These are phyloP conservation scores for Helminthosporium solani DNA, from an alignment of 2,329 filamentous ascomycete species.

Conservation along the genomic window DNA sequence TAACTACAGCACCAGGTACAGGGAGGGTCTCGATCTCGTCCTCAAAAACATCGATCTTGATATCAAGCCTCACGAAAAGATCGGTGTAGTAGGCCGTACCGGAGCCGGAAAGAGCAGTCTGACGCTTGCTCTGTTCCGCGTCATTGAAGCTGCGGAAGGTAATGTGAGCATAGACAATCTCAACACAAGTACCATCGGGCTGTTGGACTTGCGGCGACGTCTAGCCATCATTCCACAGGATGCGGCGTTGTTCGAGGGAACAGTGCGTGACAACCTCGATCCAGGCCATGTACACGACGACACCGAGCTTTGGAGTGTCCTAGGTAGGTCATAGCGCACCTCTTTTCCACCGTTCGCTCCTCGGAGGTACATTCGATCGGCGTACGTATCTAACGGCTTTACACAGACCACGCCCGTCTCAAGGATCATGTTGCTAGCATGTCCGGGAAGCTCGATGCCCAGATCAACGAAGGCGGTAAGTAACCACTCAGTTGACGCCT, in stretches of 20 bases:
- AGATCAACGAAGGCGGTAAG: constrained; percentile 90
- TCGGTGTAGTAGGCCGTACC: constrained; percentile 93
- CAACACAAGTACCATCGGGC: constrained; percentile 85
- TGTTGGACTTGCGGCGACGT: constrained; percentile 83
- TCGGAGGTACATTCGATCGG: neutral
- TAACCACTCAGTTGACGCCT: neutral
- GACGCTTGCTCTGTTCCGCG: constrained; percentile 88
- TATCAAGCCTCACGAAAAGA: constrained; percentile 96
- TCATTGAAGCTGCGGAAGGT: constrained; percentile 84
- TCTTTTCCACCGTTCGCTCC: neutral
- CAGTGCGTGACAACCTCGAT: constrained; percentile 91
- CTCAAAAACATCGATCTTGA: constrained; percentile 88
- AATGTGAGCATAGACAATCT: constrained; percentile 86
- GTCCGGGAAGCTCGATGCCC: constrained; percentile 86
- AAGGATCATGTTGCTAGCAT: constrained; percentile 86
- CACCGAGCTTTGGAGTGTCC: constrained; percentile 92
- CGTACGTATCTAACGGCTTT: constrained; percentile 21
- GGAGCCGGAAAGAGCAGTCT: constrained; percentile 95
- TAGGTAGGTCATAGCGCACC: constrained; percentile 62
- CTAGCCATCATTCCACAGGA: constrained; percentile 98
- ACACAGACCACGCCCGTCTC: constrained; percentile 81
- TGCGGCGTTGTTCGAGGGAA: constrained; percentile 91
- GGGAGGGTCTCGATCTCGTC: constrained; percentile 84
- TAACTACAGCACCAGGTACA: constrained; percentile 92
- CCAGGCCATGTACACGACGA: constrained; percentile 94